Evolutionary conservation across 1,284 basidiomycete species (phyloP).

Genomic region (Trametes sp.): DNA sequence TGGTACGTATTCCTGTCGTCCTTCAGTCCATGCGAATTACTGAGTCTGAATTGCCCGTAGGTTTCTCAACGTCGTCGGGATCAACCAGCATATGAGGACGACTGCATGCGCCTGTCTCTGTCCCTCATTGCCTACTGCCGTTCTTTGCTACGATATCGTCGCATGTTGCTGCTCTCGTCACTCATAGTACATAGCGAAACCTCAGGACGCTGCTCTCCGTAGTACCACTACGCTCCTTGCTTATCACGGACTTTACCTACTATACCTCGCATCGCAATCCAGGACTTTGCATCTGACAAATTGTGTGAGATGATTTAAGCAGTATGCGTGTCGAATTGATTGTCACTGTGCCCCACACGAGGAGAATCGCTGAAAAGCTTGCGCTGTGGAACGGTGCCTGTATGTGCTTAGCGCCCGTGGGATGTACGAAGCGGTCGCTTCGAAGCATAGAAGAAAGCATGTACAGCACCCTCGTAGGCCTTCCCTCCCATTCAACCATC

Average conservation of each 20-base stretch:
- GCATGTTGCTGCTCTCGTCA: background rate
- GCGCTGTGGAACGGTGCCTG: no score
- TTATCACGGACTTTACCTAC: background rate
- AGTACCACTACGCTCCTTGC: conserved; percentile 3
- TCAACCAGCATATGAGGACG: conserved; percentile 10
- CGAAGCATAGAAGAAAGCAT: background rate
- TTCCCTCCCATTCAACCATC: background rate
- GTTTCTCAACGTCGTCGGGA: conserved; percentile 10
- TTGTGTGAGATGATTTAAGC: background rate
- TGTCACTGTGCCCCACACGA: no score
- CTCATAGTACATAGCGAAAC: background rate
- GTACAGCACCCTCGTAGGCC: background rate
- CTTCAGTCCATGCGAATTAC: background rate
- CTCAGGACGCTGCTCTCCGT: background rate
- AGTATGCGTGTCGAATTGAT: background rate
- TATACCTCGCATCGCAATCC: background rate
- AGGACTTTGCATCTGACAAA: background rate
- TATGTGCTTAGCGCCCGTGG: no score
- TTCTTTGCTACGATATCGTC: background rate
- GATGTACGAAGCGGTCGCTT: background rate
- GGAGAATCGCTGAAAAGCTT: no score
- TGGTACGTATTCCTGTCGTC: background rate
- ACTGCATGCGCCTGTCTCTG: background rate
- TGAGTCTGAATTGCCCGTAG: background rate
- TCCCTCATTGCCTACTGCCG: background rate